Evolutionary conservation across 2,329 filamentous ascomycete species (phyloP), one percentile per base, ranked within the genome.

Genomic region (Cladophialophora chaetospira): DNA sequence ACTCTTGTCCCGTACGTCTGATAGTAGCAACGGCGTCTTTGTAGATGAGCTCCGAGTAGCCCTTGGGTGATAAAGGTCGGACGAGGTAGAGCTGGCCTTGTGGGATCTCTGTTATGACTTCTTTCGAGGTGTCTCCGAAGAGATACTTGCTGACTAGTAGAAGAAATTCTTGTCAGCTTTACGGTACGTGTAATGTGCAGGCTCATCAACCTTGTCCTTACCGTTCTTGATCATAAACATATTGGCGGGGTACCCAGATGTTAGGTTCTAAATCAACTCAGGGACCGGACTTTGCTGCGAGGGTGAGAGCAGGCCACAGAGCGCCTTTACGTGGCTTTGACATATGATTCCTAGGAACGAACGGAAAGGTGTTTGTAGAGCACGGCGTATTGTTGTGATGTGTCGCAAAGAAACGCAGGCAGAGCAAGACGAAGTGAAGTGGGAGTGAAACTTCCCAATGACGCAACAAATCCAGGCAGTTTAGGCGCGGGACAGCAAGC

Each of bases 31-130:
- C 89, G 35, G 91, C 88, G 85, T 99, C 94, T 74, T 94, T 96
- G 82, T 97, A 99, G 75, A 99, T 96, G 71, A 97, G 91, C 75
- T 99, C 94, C 1, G 93, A 97, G 73, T 97, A 97, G 64, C 94
- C 94, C 74, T 99, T 99, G 55, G 93, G 91, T 5, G 93, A 97
- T 47, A 91, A 84, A 9, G 94, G 94, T 67, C 94, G 89, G 67
- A 99, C 94, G 65, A 99, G 88, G 74, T 97, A 99, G 42, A 99
- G 89, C 74, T 97, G 92, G 70, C 94, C 94, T 74, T 97, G 91
- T 13, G 92, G 86, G 40, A 99, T 87, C 72, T 97, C 92, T 75
- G 96, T 91, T 70, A 99, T 85, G 45, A 91, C 88, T 78, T 97
- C 92, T 73, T 97, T 93, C 71, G 86, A 90, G 68, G 84, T 84